These are phyloP conservation scores for Lepiota brunneoincarnata DNA, from an alignment of 768 basidiomycete genomes.

Conservation along the genomic window DNA sequence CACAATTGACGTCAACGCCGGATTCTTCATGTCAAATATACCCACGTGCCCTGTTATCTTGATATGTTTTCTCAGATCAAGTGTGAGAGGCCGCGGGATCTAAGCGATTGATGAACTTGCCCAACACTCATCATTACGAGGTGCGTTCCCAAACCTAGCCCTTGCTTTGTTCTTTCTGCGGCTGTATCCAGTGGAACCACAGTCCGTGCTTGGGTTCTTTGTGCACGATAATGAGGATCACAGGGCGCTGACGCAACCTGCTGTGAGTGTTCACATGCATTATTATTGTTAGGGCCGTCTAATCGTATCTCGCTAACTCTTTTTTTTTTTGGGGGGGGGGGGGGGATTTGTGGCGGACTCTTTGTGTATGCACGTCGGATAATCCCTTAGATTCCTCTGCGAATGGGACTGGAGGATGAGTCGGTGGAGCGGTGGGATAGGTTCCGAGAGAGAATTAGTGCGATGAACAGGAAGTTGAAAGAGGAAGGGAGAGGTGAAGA, in stretches of 20 bases:
- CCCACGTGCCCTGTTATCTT: too few species aligned
- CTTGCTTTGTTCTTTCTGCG: not conserved
- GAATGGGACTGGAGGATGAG: conserved; percentile 60
- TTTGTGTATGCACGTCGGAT: not conserved
- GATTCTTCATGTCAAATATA: too few species aligned
- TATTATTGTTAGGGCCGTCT: too few species aligned
- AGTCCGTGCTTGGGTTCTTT: conserved; percentile 10
- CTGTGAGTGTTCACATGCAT: too few species aligned
- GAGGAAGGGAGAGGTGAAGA: conserved; percentile 21
- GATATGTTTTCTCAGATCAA: too few species aligned
- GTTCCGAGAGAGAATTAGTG: conserved; percentile 36
- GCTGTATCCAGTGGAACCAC: not conserved
- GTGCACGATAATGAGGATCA: conserved; percentile 5
- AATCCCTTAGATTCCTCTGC: conserved; percentile 43
- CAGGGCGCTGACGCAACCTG: conserved; percentile 1
- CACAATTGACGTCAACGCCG: too few species aligned
- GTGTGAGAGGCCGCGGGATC: not conserved
- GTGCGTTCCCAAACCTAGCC: not conserved
- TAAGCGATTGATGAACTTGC: not conserved
- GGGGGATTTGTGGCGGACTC: not conserved
- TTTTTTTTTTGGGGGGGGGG: not conserved
- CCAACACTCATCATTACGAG: not conserved
- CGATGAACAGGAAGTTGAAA: conserved; percentile 41
- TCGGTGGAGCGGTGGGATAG: conserved; percentile 47
- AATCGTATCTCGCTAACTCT: too few species aligned